A percentile compares a stretch with the other conserved stretches of the same genome.
These are phyloP conservation scores for Mycena metata DNA, from an alignment of 768 basidiomycete species.

Conservation along the genomic window DNA sequence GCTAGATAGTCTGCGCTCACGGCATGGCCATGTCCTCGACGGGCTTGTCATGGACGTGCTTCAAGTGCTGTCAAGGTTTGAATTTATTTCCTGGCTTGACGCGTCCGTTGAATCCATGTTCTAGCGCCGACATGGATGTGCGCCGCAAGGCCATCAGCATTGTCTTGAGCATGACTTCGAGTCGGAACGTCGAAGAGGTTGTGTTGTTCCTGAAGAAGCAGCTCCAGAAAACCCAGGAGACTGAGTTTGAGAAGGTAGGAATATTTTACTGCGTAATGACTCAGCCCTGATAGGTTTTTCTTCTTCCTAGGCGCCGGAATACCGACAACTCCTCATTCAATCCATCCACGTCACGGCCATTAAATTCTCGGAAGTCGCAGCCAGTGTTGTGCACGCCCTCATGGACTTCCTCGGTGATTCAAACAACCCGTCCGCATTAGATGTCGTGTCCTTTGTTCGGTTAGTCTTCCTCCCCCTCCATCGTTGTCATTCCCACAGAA, in stretches of 20 bases:
- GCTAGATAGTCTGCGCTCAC: constrained; percentile 83
- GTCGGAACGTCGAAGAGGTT: constrained; percentile 96
- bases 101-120: not conserved
- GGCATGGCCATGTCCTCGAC: constrained; percentile 91
- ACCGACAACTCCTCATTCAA: constrained; percentile 95
- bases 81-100: not conserved
- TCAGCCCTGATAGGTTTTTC: not conserved
- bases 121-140: constrained; percentile 95
- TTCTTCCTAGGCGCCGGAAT: constrained; percentile 82
- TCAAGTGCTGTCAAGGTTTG: constrained; percentile 86
- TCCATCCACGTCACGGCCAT: constrained; percentile 97
- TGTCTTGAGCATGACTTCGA: constrained; percentile 92
- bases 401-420: constrained; percentile 97
- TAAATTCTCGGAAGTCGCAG: constrained; percentile 97
- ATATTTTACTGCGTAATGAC: not conserved
- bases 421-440: constrained; percentile 94
- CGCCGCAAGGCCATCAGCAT: constrained; percentile 92
- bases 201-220: constrained; percentile 98
- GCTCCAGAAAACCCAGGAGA: constrained; percentile 91
- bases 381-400: constrained; percentile 92
- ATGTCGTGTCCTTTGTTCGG: constrained; percentile 85
- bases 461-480: constrained; percentile 39
- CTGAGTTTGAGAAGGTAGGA: constrained; percentile 90
- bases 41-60: constrained; percentile 96
- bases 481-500: not conserved